Evolutionary conservation across 169 alveolate genomes (phyloP).

Genomic region (Theileria annulata): DNA sequence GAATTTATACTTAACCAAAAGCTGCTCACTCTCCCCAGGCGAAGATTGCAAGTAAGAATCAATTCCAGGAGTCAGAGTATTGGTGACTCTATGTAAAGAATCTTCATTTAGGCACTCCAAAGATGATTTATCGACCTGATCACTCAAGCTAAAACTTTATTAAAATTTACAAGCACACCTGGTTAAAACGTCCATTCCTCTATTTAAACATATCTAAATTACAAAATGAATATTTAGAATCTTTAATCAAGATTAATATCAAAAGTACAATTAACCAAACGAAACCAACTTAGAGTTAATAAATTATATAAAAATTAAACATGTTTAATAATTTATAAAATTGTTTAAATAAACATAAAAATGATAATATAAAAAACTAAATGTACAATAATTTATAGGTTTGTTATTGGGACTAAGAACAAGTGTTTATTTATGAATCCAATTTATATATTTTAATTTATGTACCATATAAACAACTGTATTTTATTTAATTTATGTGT

Average conservation of each 20-base stretch:
- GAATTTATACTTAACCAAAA: conserved; percentile 23
- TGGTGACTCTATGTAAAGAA: conserved; percentile 16
- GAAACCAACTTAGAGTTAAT: background rate
- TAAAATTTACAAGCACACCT: background rate
- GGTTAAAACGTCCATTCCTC: conserved; percentile 5
- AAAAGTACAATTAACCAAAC: no score
- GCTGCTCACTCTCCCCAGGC: conserved; percentile 31
- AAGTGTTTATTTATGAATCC: background rate
- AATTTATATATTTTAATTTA: background rate
- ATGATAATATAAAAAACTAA: background rate
- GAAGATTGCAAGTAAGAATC: conserved; percentile 24
- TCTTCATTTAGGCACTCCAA: conserved; percentile 34
- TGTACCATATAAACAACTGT: background rate
- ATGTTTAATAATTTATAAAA: background rate
- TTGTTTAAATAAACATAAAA: background rate
- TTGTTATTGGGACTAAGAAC: conserved; percentile 2
- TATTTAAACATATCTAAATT: background rate
- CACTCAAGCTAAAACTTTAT: conserved; percentile 13
- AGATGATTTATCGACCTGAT: conserved; percentile 16
- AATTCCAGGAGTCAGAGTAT: conserved; percentile 19
- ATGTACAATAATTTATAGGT: background rate
- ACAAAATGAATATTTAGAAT: no score
- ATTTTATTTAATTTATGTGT: no score
- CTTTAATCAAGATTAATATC: no score
- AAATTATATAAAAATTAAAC: background rate